Evolutionary conservation across 306 rosid genomes (phyloP), one percentile per base, ranked within the genome.

Genomic region (Chamaecrista fasciculata): DNA sequence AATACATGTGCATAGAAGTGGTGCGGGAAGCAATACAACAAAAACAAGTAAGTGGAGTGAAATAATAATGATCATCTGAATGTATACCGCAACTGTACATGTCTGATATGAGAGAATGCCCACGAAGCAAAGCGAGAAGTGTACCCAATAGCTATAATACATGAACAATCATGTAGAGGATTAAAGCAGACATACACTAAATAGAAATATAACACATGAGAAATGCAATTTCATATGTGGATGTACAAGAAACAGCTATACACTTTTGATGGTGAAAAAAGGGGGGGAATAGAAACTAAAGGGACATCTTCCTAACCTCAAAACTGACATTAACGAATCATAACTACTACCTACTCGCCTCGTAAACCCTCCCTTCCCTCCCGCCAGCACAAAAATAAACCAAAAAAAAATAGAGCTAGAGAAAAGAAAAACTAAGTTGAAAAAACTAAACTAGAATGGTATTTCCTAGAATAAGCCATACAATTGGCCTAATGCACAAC

Each of bases 181-280:
- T 5, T 56, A 23, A 34, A 12, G 8, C 16, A 18, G 23, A 47
- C 16, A 61, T 23, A 20, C 25, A 58, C 31, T 4, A 20, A 11
- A 4, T n/a, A n/a, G n/a, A n/a, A n/a, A n/a, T n/a, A n/a, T n/a
- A 67, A 67, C 61, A 55, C 71, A 68, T 37, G 24, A 44, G 33
- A 74, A 60, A 64, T 74, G 76, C 69, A 66, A 11, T 74, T 74
- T 61, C 23, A 52, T 51, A 60, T n/a, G 28, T 15, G 68, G 69
- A 74, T 82, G 75, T 74, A 78, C 80, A 81, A 82, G 1, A 72
- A 69, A 73, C 62, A 57, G 23, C 83, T 78, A 58, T 81, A 81
- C 86, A 81, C 33, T 61, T 63, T 33, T 42, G 56, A 44, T 50
- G 46, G 47, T 6, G 28, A 4, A 29, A 44, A 18, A 4, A 18